Conservation (phyloP, 352 stramenopile genomes). For the Pythium utonaiense region DNA sequence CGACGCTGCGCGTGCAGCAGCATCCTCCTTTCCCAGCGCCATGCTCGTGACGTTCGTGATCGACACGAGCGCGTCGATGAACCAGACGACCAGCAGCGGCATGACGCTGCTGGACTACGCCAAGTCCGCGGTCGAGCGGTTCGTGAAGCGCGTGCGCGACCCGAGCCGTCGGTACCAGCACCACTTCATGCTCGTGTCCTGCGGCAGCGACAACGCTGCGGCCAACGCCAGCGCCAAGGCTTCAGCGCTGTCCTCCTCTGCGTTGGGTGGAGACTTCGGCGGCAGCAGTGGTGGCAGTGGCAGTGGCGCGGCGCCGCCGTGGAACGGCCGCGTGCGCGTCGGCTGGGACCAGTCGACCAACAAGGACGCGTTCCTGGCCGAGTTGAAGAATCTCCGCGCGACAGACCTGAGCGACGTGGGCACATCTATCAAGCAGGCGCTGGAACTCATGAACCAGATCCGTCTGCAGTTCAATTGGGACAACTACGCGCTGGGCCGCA, state of each 20-base stretch:
- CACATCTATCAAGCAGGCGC: slow-evolving; percentile 66
- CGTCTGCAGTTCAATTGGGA: slow-evolving; percentile 87
- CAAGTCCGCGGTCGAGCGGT: slow-evolving; percentile 86
- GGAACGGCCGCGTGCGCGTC: slow-evolving; percentile 71
- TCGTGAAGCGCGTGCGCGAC: slow-evolving; percentile 84
- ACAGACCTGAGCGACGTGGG: slow-evolving; percentile 80
- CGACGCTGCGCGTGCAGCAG: not conserved
- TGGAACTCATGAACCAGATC: slow-evolving; percentile 89
- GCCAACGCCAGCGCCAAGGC: slow-evolving; percentile 21
- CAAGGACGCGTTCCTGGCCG: slow-evolving; percentile 74
- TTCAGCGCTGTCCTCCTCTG: not conserved
- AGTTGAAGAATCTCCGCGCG: slow-evolving; percentile 82
- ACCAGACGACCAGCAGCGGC: slow-evolving; percentile 82
- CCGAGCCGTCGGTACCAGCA: slow-evolving; percentile 81
- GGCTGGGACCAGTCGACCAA: slow-evolving; percentile 86
- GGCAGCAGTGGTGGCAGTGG: not conserved
- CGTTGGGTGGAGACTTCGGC: not conserved
- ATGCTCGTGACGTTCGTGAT: slow-evolving; percentile 91
- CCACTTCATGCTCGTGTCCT: slow-evolving; percentile 89
- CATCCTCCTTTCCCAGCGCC: not conserved
- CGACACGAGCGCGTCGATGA: slow-evolving; percentile 89
- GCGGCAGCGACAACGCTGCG: slow-evolving; percentile 37
- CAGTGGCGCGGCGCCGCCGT: slow-evolving; percentile 19
- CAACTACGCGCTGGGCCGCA: slow-evolving; percentile 75
- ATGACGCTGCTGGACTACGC: slow-evolving; percentile 89